These are phyloP conservation scores for Plasmodium falciparum DNA, from an alignment of 169 alveolate species.

Conservation along the genomic window DNA sequence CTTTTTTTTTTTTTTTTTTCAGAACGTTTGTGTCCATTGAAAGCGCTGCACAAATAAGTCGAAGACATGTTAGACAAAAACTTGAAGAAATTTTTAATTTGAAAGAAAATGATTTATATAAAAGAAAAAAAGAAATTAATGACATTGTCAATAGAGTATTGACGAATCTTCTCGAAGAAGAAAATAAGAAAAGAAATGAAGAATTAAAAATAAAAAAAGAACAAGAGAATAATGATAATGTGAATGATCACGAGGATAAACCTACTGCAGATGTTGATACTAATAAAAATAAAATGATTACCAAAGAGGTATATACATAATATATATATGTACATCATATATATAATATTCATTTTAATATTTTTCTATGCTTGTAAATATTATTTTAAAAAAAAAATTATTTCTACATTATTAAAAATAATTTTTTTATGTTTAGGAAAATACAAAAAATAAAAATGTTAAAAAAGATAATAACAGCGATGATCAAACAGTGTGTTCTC, in stretches of 20 bases:
- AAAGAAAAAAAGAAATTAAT: slow-evolving; percentile 75
- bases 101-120: slow-evolving; percentile 54
- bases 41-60: slow-evolving; percentile 69
- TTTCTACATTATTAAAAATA: not conserved
- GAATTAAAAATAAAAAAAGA: slow-evolving; percentile 9
- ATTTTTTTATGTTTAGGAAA: not conserved
- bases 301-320: slow-evolving; percentile 10
- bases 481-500: slow-evolving; percentile 25
- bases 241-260: slow-evolving; percentile 27
- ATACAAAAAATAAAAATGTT: slow-evolving; percentile 4
- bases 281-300: slow-evolving; percentile 1
- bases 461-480: slow-evolving; percentile 44
- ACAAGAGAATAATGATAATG: slow-evolving; percentile 14
- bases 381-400: not conserved
- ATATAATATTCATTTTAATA: slow-evolving; percentile 9
- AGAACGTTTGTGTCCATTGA: slow-evolving; percentile 75
- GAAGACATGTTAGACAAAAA: slow-evolving; percentile 65
- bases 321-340: not conserved
- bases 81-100: slow-evolving; percentile 73
- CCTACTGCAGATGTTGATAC: not conserved
- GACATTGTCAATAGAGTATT: slow-evolving; percentile 59
- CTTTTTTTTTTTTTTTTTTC: not conserved
- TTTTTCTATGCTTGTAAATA: not conserved
- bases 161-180: slow-evolving; percentile 65
- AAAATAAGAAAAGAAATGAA: slow-evolving; percentile 30